These are phyloP conservation scores for Cubamyces lactineus DNA, from an alignment of 768 basidiomycete genomes.

Conservation along the genomic window DNA sequence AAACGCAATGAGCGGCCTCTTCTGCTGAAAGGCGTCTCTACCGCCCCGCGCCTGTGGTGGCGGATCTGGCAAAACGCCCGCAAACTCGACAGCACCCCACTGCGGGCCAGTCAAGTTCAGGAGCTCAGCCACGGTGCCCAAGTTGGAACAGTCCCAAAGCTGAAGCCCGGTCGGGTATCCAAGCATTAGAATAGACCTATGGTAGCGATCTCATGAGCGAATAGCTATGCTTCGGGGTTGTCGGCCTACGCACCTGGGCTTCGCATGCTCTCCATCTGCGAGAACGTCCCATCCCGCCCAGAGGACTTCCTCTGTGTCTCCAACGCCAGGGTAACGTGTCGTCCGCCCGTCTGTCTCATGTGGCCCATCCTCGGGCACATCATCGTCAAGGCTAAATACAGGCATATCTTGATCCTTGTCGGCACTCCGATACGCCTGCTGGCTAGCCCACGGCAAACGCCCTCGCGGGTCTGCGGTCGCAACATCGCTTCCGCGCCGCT, in stretches of 20 bases:
- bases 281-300: slow-evolving; percentile 52
- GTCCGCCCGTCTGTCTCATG: slow-evolving; percentile 16
- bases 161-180: slow-evolving; percentile 58
- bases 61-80: slow-evolving; percentile 46
- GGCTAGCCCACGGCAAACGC: neutral
- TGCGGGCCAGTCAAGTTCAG: slow-evolving; percentile 49
- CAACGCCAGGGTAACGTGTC: slow-evolving; percentile 34
- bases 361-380: slow-evolving; percentile 22
- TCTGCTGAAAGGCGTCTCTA: slow-evolving; percentile 37
- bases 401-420: slow-evolving; percentile 22
- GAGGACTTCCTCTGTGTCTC: slow-evolving; percentile 40
- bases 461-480: slow-evolving; percentile 1
- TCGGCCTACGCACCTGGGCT: slow-evolving; percentile 24
- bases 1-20: slow-evolving; percentile 41
- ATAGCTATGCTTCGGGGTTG: neutral
- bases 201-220: slow-evolving; percentile 34
- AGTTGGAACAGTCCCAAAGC: slow-evolving; percentile 63
- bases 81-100: slow-evolving; percentile 43
- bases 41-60: neutral
- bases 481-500: slow-evolving; percentile 27
- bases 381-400: slow-evolving; percentile 35
- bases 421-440: neutral
- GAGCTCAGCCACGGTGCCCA: slow-evolving; percentile 54
- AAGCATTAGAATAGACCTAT: slow-evolving; percentile 46
- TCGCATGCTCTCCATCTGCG: slow-evolving; percentile 9